phyloP scores from a whole-genome alignment of 352 stramenopile species.

The Thraustochytrium sp. region DNA sequence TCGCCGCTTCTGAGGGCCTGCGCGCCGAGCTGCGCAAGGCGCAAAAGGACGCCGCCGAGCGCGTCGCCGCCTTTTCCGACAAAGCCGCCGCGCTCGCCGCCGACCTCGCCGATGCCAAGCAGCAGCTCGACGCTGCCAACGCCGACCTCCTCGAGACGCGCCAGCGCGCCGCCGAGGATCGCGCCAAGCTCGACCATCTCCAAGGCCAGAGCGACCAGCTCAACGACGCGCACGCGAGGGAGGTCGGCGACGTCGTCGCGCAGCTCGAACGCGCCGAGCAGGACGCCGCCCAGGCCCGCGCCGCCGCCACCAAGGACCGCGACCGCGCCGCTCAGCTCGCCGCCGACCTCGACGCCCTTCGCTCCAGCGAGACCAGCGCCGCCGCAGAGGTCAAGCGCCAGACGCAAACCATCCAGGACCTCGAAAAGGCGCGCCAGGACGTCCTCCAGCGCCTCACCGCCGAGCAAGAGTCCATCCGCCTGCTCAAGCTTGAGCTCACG shows the following conservation, averaged over 20 bases:
- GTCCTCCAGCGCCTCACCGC: neutral
- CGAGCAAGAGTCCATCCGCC: conserved; percentile 1
- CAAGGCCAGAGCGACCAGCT: neutral
- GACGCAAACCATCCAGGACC: neutral
- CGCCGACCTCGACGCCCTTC: neutral
- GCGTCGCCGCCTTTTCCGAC: neutral
- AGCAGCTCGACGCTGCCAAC: neutral
- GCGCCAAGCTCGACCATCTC: neutral
- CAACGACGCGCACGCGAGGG: neutral
- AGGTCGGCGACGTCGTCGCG: neutral
- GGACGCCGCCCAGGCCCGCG: neutral
- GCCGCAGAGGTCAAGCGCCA: neutral
- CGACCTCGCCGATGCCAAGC: neutral
- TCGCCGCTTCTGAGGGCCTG: neutral
- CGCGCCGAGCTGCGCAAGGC: neutral
- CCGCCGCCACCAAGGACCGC: neutral
- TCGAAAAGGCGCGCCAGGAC: neutral
- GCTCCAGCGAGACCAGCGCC: neutral
- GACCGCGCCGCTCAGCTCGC: neutral
- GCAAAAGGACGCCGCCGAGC: conserved; percentile 4
- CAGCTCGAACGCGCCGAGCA: neutral
- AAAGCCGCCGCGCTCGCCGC: neutral
- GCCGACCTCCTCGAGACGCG: neutral
- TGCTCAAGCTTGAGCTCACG: conserved; percentile 23
- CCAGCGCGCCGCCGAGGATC: neutral